Percentiles rank a stretch among this genome's conserved stretches.
These are phyloP conservation scores for Fonsecaea pugnacius DNA, from an alignment of 2,329 filamentous ascomycete genomes.

Conservation along the genomic window DNA sequence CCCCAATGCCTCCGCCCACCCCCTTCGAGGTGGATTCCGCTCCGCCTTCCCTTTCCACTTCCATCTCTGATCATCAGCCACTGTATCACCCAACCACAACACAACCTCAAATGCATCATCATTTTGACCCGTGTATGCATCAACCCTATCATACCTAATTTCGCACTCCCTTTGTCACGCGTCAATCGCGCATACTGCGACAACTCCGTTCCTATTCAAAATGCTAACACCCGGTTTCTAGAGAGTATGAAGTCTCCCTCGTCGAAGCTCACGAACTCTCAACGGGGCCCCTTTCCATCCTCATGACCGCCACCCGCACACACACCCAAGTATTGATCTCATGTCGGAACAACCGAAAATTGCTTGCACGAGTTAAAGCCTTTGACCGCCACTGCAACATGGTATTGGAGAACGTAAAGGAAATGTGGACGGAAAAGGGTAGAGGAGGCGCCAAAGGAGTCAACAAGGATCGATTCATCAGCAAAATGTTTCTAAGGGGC, in stretches of 20 bases:
- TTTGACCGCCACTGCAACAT: conserved; percentile 99
- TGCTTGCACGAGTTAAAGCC: conserved; percentile 94
- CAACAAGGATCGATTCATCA: conserved; percentile 98
- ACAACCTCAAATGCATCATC: conserved; percentile 6
- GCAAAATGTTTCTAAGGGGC: conserved; percentile 92
- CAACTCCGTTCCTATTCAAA: background rate
- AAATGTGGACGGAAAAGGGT: conserved; percentile 98
- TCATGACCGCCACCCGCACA: conserved; percentile 92
- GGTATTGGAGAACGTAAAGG: conserved; percentile 95
- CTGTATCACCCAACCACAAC: background rate
- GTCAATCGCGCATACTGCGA: background rate
- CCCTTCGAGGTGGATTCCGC: conserved; percentile 33
- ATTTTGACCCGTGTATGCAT: background rate
- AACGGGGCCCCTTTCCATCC: conserved; percentile 82
- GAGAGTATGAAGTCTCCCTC: conserved; percentile 87
- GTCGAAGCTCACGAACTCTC: conserved; percentile 80
- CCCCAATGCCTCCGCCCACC: conserved; percentile 31
- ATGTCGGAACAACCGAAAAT: conserved; percentile 96
- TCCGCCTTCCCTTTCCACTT: conserved; percentile 31
- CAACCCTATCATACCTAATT: background rate
- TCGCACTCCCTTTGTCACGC: background rate
- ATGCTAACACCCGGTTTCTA: conserved; percentile 45
- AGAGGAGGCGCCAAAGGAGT: conserved; percentile 89
- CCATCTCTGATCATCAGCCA: conserved; percentile 16
- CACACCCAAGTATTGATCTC: conserved; percentile 97